phyloP scores from a whole-genome alignment of 129 eudicot genomes.

The Arctium minus region DNA sequence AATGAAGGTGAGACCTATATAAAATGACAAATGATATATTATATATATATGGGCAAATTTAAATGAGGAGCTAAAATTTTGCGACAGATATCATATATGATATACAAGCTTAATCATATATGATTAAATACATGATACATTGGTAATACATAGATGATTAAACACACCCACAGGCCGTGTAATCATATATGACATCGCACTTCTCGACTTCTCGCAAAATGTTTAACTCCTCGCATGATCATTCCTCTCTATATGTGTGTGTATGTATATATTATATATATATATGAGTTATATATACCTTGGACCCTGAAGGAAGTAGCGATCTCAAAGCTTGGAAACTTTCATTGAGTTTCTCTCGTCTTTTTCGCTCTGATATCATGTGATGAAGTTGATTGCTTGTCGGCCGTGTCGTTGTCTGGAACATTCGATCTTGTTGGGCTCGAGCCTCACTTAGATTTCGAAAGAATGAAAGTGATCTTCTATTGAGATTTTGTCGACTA shows the following conservation, averaged over 20 bases:
- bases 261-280: too few relatives aligned
- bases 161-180: too few relatives aligned
- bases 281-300: slow-evolving; percentile 39
- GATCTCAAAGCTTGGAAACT: slow-evolving; percentile 77
- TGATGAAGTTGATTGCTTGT: slow-evolving; percentile 57
- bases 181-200: too few relatives aligned
- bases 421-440: slow-evolving; percentile 26
- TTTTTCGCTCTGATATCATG: slow-evolving; percentile 65
- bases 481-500: slow-evolving; percentile 40
- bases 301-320: slow-evolving; percentile 78
- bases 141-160: too few relatives aligned
- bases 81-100: neutral
- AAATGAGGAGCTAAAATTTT: neutral
- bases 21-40: neutral
- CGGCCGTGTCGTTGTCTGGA: slow-evolving; percentile 34
- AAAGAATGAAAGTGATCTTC: slow-evolving; percentile 42
- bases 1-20: neutral
- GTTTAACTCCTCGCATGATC: too few relatives aligned
- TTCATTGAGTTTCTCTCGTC: slow-evolving; percentile 76
- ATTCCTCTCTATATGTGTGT: too few relatives aligned
- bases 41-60: too few relatives aligned
- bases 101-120: too few relatives aligned
- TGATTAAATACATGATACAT: too few relatives aligned
- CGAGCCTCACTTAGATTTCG: slow-evolving; percentile 31
- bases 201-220: too few relatives aligned